phyloP scores from a whole-genome alignment of 306 rosid species.

The Prunus dulcis region DNA sequence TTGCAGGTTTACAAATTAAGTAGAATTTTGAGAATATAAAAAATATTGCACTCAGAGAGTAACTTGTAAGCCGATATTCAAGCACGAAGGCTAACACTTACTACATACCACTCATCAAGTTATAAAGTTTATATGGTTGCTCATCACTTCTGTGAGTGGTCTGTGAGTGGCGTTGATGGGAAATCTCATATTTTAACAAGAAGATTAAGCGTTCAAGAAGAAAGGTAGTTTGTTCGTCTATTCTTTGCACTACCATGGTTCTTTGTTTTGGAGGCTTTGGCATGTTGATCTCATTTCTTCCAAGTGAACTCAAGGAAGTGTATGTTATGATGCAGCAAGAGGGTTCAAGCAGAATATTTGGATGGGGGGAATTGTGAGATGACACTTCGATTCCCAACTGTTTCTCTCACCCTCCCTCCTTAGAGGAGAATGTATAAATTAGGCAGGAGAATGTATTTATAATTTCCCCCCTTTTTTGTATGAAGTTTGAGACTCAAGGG shows the following conservation, averaged over 20 bases:
- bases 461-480: too few species aligned
- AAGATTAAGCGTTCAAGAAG: neutral
- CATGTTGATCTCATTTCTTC: neutral
- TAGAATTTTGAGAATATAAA: constrained; percentile 75
- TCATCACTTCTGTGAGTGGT: neutral
- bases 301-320: neutral
- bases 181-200: neutral
- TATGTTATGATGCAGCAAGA: neutral
- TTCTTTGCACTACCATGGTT: neutral
- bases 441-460: too few species aligned
- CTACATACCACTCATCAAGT: neutral
- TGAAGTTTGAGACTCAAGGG: too few species aligned
- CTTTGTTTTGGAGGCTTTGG: neutral
- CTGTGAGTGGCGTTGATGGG: neutral
- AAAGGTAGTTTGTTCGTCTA: neutral
- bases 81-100: neutral
- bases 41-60: neutral
- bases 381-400: too few species aligned
- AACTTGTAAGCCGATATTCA: constrained; percentile 4
- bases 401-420: too few species aligned
- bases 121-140: neutral
- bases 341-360: neutral
- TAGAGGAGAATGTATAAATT: too few species aligned
- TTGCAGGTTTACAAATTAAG: constrained; percentile 76
- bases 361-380: neutral